These are phyloP conservation scores for Suillus ampliporus DNA, from an alignment of 768 basidiomycete genomes.

Conservation along the genomic window DNA sequence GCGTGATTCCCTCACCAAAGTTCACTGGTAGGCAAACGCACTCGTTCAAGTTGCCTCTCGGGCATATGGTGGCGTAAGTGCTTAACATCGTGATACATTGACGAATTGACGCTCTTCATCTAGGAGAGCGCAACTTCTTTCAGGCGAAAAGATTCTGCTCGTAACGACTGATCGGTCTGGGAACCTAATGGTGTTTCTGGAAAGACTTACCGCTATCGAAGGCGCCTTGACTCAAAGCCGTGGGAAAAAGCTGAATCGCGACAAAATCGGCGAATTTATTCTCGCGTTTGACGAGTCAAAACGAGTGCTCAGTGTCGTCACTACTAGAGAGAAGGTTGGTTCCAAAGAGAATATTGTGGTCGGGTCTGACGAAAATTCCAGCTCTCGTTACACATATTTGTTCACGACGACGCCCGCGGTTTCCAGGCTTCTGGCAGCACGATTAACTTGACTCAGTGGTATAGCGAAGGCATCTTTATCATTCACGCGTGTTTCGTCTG, in stretches of 20 bases:
- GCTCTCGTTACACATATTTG: constrained; percentile 50
- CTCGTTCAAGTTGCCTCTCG: constrained; percentile 26
- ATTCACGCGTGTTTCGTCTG: constrained; percentile 48
- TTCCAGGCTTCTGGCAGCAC: constrained; percentile 49
- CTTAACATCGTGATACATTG: neutral
- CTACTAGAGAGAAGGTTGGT: constrained; percentile 46
- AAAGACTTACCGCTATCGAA: constrained; percentile 37
- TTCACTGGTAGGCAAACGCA: constrained; percentile 18
- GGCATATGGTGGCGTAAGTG: constrained; percentile 19
- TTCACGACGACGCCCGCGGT: constrained; percentile 51
- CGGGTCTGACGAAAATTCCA: constrained; percentile 19
- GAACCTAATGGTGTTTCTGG: constrained; percentile 46
- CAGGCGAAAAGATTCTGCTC: constrained; percentile 46
- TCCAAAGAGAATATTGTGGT: neutral
- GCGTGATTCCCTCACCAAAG: constrained; percentile 26
- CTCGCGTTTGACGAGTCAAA: constrained; percentile 59
- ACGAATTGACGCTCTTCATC: neutral
- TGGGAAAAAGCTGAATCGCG: constrained; percentile 45
- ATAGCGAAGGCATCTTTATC: constrained; percentile 36
- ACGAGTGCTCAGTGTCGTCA: constrained; percentile 54
- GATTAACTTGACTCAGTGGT: constrained; percentile 51
- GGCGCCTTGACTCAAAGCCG: constrained; percentile 32
- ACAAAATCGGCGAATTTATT: constrained; percentile 53
- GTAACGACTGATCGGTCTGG: constrained; percentile 43
- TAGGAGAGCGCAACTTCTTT: constrained; percentile 50